Base-by-base conservation (phyloP, 2,329 filamentous ascomycete species). In the Aspergillus fumigatiaffinis region DNA sequence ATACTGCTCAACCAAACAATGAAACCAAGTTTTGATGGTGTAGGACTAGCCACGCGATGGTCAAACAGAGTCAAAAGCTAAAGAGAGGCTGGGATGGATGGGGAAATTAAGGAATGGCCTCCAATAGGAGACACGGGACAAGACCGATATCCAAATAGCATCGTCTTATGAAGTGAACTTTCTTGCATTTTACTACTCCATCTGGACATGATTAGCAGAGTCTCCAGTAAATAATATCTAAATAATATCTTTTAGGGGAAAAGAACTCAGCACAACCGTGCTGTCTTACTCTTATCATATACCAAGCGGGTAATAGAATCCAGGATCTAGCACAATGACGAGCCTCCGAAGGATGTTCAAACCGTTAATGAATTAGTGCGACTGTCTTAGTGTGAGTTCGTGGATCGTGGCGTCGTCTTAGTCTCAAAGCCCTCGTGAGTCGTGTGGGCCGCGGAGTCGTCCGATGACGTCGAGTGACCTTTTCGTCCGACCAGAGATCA, bases 341-440 rank as follows among this genome's bases (percentile, higher is more conserved):
- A 48, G 47, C 41, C 23, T 60, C 44, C 49, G 44, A 47, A 51
- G 51, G 32, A 52, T 47, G 57, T 60, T 47, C 44, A 26, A 57
- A 57, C 54, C 57, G 48, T 57, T 58, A 50, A 50, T 12, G 44
- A 47, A 23, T 25, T 47, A 47, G 44, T 47, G 44, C 26, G 44
- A 47, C 42, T 46, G 42, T 10, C 42, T 48, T 60, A 56, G 58
- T 55, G 59, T 54, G 52, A 52, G 46, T 52, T 52, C 29, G 55
- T 38, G 57, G 53, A 62, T 62, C 56, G 59, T 64, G 62, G 62
- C 59, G 54, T 52, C 47, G 42, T 50, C 59, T 63, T 62, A 60
- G 54, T 47, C 21, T 47, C 44, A 42, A 20, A 38, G 35, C 35
- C 26, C 29, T 54, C 47, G 26, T 57, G 32, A 55, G 44, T 54